phyloP scores from a whole-genome alignment of 2,329 filamentous ascomycete genomes.

The Coniella lustricola region DNA sequence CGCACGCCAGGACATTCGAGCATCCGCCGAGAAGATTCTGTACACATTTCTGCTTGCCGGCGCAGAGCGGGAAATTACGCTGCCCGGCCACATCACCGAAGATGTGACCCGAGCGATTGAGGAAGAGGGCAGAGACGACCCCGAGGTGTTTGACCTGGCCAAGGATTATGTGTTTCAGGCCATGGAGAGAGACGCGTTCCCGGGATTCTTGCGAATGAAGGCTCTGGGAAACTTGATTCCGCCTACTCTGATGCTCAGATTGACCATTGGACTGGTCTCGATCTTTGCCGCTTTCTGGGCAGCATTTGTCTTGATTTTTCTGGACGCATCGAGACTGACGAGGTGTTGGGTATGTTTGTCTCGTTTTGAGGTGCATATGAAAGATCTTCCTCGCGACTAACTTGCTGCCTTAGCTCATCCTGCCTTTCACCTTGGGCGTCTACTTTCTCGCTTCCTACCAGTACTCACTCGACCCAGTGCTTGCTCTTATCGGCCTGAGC shows the following conservation, averaged over 20 bases:
- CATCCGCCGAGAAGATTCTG: slow-evolving; percentile 96
- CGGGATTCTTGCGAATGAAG: slow-evolving; percentile 90
- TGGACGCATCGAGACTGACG: slow-evolving; percentile 65
- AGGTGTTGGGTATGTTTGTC: slow-evolving; percentile 70
- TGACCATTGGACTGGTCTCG: slow-evolving; percentile 76
- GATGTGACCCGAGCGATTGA: slow-evolving; percentile 86
- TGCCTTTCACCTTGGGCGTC: slow-evolving; percentile 86
- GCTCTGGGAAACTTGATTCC: slow-evolving; percentile 93
- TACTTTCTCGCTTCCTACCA: slow-evolving; percentile 89
- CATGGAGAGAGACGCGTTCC: slow-evolving; percentile 99
- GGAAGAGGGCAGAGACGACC: slow-evolving; percentile 85
- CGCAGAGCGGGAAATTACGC: slow-evolving; percentile 92
- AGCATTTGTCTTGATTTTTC: slow-evolving; percentile 86
- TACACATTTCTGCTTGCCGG: slow-evolving; percentile 93
- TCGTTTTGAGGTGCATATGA: not conserved
- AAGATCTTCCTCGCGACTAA: slow-evolving; percentile 13
- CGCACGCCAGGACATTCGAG: slow-evolving; percentile 80
- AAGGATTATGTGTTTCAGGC: slow-evolving; percentile 99
- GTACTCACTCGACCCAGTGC: slow-evolving; percentile 87
- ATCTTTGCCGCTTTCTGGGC: slow-evolving; percentile 95
- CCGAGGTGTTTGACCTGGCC: slow-evolving; percentile 92
- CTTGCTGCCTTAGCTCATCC: slow-evolving; percentile 46
- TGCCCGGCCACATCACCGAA: slow-evolving; percentile 79
- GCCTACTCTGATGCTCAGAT: slow-evolving; percentile 74
- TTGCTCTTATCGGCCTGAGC: slow-evolving; percentile 83